Evolutionary conservation across 805 yeast genomes (phyloP), one percentile per base, ranked within the genome.

Genomic region (Yamadazyma philogaea): DNA sequence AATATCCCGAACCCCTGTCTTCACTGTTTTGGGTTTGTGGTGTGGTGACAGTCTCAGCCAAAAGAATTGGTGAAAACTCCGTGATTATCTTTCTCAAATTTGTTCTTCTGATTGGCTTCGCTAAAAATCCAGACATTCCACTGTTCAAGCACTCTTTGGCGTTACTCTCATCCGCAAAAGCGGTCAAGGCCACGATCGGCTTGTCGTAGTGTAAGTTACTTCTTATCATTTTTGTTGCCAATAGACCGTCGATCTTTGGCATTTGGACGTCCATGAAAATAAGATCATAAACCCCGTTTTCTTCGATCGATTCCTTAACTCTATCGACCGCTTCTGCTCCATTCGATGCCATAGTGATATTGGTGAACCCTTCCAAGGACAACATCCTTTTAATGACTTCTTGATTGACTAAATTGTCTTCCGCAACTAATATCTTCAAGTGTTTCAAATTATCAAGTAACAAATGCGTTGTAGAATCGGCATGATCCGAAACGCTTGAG

Each of bases 221-320:
- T 34, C 96, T 71, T 27, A 91, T 84, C 55, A 76, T 71, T 47
- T 70, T 78, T 0, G 98, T 89, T 0, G 97, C 96, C 19, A 80
- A 70, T 22, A 90, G 66, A 2, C 99, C 99, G 59, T 91, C 97
- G 51, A 89, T 73, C 54, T 79, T 82, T 4, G 98, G 98, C 98
- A 90, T 91, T 63, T 91, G 97, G 39, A 91, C 95, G 62, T 91
- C 99, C 99, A 91, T 91, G 57, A 91, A 87, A 1, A 93, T 79
- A 41, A 91, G 64, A 58, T 87, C 91, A 59, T 73, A 88, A 12
- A 59, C 54, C 7, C 67, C 67, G 12, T 62, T 62, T 2, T 61
- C 54, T 2, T 61, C 71, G 19, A 66, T 53, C 1, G 81, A 66
- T 26, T 71, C 72, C 46, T 77, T 71, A 2, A 88, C 81, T 38